Conservation (phyloP, 345 rosid species). For the Physaria fendleri region DNA sequence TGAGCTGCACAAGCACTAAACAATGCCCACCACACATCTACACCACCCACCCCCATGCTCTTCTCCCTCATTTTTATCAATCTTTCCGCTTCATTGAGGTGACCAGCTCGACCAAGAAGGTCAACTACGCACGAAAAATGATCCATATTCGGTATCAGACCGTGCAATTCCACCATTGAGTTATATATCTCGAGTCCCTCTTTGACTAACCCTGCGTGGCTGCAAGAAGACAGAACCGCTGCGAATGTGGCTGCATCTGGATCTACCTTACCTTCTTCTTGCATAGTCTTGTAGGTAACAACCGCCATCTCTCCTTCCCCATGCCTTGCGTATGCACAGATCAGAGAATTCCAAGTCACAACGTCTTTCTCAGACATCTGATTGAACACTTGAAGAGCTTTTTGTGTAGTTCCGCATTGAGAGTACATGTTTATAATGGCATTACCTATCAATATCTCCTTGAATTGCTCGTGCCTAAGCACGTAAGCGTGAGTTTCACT, state of each 20-base stretch:
- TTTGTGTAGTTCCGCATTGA: slow-evolving; percentile 52
- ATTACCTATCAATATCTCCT: slow-evolving; percentile 49
- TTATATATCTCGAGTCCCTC: slow-evolving; percentile 50
- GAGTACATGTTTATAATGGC: slow-evolving; percentile 57
- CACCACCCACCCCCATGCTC: slow-evolving; percentile 27
- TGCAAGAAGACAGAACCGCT: slow-evolving; percentile 65
- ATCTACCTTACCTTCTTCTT: slow-evolving; percentile 24
- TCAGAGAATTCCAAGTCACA: slow-evolving; percentile 66
- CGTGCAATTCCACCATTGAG: slow-evolving; percentile 41
- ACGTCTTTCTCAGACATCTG: slow-evolving; percentile 44
- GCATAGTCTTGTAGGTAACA: slow-evolving; percentile 41
- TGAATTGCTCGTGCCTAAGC: slow-evolving; percentile 32
- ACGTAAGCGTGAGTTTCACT: slow-evolving; percentile 52
- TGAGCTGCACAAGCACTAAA: slow-evolving; percentile 76
- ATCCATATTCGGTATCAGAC: slow-evolving; percentile 43
- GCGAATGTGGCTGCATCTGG: slow-evolving; percentile 64
- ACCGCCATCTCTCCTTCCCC: slow-evolving; percentile 65
- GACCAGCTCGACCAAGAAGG: slow-evolving; percentile 72
- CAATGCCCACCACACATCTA: slow-evolving; percentile 54
- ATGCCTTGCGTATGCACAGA: slow-evolving; percentile 66
- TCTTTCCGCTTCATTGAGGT: slow-evolving; percentile 58
- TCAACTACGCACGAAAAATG: slow-evolving; percentile 70
- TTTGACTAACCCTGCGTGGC: slow-evolving; percentile 60
- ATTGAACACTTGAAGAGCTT: slow-evolving; percentile 46
- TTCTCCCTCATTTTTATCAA: slow-evolving; percentile 28